Base-by-base conservation (phyloP, 1,284 basidiomycete species). In the Fomitiporia mediterranea region DNA sequence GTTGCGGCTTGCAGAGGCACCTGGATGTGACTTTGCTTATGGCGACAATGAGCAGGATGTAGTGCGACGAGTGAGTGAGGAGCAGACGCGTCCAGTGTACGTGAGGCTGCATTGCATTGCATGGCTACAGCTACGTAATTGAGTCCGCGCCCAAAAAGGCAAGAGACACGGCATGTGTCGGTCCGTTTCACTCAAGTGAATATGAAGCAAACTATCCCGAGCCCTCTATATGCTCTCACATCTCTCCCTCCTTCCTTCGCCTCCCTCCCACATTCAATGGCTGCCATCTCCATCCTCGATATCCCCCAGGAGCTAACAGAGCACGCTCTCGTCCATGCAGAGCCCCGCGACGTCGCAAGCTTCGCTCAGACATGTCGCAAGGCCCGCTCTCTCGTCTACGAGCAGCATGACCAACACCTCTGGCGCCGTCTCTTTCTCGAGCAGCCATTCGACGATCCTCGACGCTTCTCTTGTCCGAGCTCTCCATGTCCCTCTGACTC, bases 401-500 rank as follows among this genome's bases (percentile, higher is more conserved):
- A 72, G 30, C 59, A 72, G 37, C 60, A 71, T 21, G 80, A 84
- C 67, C 76, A 79, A 53, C 79, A 79, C 64, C 74, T 88, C 39
- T 88, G 84, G 84, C 79, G 82, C 46, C 71, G 77, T 53, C 70
- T 87, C 25, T 84, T 82, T 68, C 75, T 84, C 30, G 58, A 66
- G 23, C 69, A 70, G 37, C 74, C 77, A 13, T 86, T 84, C 65
- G 85, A 87, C 62, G 79, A 84, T 63, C 81, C 80, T n/a, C 73
- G 76, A 23, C 62, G 66, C 44, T 65, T 68, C 13, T 11, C 39
- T 30, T 1, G 25, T 23, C 2, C n/a, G n/a, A 62, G 66, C 44
- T 65, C 68, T 13, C 19, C 39, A 42, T 1, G 25, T 23, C 2
- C n/a, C 15, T 21, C 17, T 28, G 6, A 27, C 9, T 46, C 44